Conservation (phyloP, 2,329 filamentous ascomycete genomes). For the Ascomycota sp. region DNA sequence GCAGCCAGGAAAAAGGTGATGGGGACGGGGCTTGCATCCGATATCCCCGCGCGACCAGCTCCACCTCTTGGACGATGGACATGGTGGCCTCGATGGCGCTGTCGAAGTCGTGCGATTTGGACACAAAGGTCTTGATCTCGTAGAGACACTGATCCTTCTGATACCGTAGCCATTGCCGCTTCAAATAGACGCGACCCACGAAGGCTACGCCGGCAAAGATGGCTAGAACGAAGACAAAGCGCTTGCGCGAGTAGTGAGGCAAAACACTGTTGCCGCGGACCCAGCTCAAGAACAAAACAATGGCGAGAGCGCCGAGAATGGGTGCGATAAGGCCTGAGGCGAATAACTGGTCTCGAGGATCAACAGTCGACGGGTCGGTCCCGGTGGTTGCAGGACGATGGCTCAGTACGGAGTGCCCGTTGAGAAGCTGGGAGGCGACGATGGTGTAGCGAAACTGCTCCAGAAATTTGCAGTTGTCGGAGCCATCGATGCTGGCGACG, state of each 20-base stretch:
- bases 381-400: slow-evolving; percentile 9
- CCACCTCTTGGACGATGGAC: slow-evolving; percentile 80
- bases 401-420: slow-evolving; percentile 37
- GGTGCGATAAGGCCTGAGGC: slow-evolving; percentile 28
- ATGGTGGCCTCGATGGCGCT: slow-evolving; percentile 55
- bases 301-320: slow-evolving; percentile 31
- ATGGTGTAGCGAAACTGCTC: slow-evolving; percentile 89
- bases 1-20: not conserved
- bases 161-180: slow-evolving; percentile 65
- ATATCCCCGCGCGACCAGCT: slow-evolving; percentile 80
- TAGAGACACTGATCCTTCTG: slow-evolving; percentile 54
- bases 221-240: slow-evolving; percentile 25
- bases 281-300: slow-evolving; percentile 58
- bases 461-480: slow-evolving; percentile 67
- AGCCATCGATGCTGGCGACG: slow-evolving; percentile 50
- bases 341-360: slow-evolving; percentile 8
- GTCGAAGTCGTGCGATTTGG: slow-evolving; percentile 64
- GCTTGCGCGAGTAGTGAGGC: slow-evolving; percentile 34
- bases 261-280: slow-evolving; percentile 26
- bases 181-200: slow-evolving; percentile 47
- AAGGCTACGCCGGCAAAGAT: slow-evolving; percentile 32
- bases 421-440: slow-evolving; percentile 75
- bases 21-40: slow-evolving; percentile 40
- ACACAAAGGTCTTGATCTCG: slow-evolving; percentile 47
- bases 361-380: slow-evolving; percentile 3